Base-by-base conservation (phyloP, 257 asterid genomes). In the Solanum raphanifolium region DNA sequence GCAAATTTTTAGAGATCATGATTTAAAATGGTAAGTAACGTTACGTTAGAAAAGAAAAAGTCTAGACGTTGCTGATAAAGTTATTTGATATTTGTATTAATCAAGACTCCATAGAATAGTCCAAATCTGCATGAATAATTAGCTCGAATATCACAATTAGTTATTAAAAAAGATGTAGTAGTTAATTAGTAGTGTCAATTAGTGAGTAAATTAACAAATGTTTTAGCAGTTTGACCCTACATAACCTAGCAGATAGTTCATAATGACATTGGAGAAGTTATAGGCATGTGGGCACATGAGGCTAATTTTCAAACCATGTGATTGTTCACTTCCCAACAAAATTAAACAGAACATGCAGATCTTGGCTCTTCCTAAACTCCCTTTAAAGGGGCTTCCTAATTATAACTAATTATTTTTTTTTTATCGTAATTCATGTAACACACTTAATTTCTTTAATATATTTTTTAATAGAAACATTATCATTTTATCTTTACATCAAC, bases 241-340 rank as follows among this genome's bases (percentile, higher is more conserved):
- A 32, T 84, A 65, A 41, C 39, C 74, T 75, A 46, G 60, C 87
- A 90, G 72, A 88, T 86, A 58, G 66, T 82, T 87, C 84, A 88
- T 88, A 84, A 89, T 89, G 93, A 90, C 93, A 91, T 91, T 90
- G 94, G 90, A 88, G 90, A 88, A 90, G 89, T 79, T 91, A 89
- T 27, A 86, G 84, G 91, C 98, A 93, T 94, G 98, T 93, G 98
- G 89, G 85, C 96, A 94, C 98, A 92, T 93, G 95, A 92, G 88
- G 35, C 93, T 90, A 87, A 87, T 92, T 83, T 84, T 88, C 83
- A 87, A 18, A 88, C 94, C 98, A 95, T 95, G 96, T 94, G 98
- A 81, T 75, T 65, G 31, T 87, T 86, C 83, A 83, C 88, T 91
- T 91, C 89, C 90, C 92, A 88, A 89, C 89, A 86, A 88, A 90